Base-by-base conservation (phyloP, 306 rosid species). In the Pachyrhizus erosus region DNA sequence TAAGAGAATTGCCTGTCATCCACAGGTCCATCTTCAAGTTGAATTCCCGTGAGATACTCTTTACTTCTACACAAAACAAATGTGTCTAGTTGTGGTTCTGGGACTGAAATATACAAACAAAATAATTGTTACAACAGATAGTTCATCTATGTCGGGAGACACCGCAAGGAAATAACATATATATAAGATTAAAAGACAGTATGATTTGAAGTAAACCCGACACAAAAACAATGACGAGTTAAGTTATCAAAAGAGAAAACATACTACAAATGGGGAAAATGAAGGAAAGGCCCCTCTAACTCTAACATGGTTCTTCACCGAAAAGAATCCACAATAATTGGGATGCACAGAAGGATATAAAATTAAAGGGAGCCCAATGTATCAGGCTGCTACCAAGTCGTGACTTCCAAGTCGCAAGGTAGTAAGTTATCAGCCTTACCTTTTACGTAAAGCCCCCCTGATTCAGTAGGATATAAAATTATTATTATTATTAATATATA, bases 51-150 rank as follows among this genome's bases (percentile, higher is more conserved):
- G 6, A 96, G 91, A 82, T 90, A 89, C 65, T 91, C 89, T 84
- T 86, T 92, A 79, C 98, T 92, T 88, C 91, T 91, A 88, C 99
- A 96, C 27, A 96, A 96, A 33, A 95, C 96, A 83, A 93, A 95
- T 24, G 89, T 84, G 79, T 95, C 98, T 76, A 91, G 83, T 42
- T 85, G 86, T 1, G 97, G 94, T 88, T 88, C 92, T 55, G 96
- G 93, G 78, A 90, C 97, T 95, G 92, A 67, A 84, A 83, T 61
- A 72, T 13, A 39, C 65, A 81, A 61, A 78, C 70, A 57, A 57
- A 72, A 39, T 9, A 70, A 7, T 9, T 66, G 70, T 69, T 65
- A 57, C 13, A 18, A 33, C 23, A 31, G 17, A 76, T 9, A 8
- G 66, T 62, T 72, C 26, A 21, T 27, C 68, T 73, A 17, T 70